Percentiles rank a stretch among this genome's conserved stretches.
phyloP scores from a whole-genome alignment of 2,329 filamentous ascomycete species.

The Paecilomyces fulvus region DNA sequence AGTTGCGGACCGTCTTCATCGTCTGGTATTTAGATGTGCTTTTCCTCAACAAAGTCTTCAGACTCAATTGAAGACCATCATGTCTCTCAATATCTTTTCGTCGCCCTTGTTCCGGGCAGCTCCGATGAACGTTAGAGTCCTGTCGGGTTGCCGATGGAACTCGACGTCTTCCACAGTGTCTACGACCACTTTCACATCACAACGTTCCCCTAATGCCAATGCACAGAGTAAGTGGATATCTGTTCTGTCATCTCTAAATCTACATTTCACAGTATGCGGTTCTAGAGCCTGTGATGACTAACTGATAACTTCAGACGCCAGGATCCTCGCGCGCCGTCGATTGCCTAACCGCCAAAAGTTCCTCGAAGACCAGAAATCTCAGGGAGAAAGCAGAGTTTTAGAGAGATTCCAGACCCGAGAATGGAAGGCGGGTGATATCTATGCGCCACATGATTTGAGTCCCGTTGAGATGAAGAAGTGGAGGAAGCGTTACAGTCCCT shows the following conservation, averaged over 20 bases:
- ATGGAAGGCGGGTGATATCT: constrained; percentile 75
- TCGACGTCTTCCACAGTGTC: constrained; percentile 18
- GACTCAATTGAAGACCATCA: constrained; percentile 6
- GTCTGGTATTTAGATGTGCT: background rate
- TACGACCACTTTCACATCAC: constrained; percentile 17
- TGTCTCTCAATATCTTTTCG: constrained; percentile 22
- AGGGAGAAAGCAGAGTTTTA: constrained; percentile 29
- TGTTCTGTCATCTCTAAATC: background rate
- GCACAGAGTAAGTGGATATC: background rate
- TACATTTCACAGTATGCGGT: background rate
- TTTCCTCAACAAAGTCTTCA: background rate
- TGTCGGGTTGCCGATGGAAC: constrained; percentile 24
- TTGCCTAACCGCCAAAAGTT: constrained; percentile 24
- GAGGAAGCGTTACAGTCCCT: constrained; percentile 49
- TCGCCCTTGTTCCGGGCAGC: constrained; percentile 18
- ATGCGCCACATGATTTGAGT: constrained; percentile 80
- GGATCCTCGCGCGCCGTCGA: constrained; percentile 15
- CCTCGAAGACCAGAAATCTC: constrained; percentile 27
- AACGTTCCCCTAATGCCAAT: constrained; percentile 8
- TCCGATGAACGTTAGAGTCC: constrained; percentile 10
- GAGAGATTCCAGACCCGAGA: constrained; percentile 48
- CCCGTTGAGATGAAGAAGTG: constrained; percentile 74
- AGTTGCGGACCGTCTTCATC: background rate
- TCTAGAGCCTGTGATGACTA: background rate
- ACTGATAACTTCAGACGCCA: constrained; percentile 8